A percentile compares a stretch with the other conserved stretches of the same genome.
Conservation (phyloP, 2,329 filamentous ascomycete species). For the Clarireedia hainanense region DNA sequence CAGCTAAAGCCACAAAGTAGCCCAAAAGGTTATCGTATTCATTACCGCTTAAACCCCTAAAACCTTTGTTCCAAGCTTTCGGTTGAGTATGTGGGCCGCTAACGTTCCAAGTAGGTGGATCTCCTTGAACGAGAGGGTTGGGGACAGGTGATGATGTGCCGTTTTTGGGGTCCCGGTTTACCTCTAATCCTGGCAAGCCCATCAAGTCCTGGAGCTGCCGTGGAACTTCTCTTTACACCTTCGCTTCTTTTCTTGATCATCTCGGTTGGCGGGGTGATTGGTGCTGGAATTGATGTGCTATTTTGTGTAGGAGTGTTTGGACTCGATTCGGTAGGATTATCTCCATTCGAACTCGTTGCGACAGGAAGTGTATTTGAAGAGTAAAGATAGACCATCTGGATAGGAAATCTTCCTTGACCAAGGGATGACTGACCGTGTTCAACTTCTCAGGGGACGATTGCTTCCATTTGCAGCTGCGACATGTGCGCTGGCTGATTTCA, state of each 20-base stretch:
- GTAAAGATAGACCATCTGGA: constrained; percentile 35
- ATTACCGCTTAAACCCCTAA: too few relatives aligned
- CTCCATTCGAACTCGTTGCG: constrained; percentile 37
- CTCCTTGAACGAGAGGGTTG: too few relatives aligned
- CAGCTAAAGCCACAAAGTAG: too few relatives aligned
- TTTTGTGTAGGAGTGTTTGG: constrained; percentile 49
- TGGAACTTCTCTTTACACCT: constrained; percentile 57
- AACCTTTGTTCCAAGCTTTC: too few relatives aligned
- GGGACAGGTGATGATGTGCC: too few relatives aligned
- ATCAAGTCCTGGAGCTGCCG: constrained; percentile 53
- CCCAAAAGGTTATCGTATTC: too few relatives aligned
- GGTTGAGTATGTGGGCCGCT: too few relatives aligned
- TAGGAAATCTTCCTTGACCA: constrained; percentile 36
- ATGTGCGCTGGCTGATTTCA: too few relatives aligned
- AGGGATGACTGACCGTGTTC: constrained; percentile 35
- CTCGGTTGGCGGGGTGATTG: constrained; percentile 53
- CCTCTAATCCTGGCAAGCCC: constrained; percentile 61
- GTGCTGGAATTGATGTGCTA: constrained; percentile 44
- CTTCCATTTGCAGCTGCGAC: too few relatives aligned
- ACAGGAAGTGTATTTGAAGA: constrained; percentile 31
- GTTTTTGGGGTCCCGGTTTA: constrained; percentile 90
- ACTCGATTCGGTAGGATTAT: constrained; percentile 51
- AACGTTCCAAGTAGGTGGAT: too few relatives aligned
- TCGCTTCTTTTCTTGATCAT: constrained; percentile 63
- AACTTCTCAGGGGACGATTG: constrained; percentile 37